Base-by-base conservation (phyloP, 495 filamentous ascomycete genomes). In the Penicillium salamii region DNA sequence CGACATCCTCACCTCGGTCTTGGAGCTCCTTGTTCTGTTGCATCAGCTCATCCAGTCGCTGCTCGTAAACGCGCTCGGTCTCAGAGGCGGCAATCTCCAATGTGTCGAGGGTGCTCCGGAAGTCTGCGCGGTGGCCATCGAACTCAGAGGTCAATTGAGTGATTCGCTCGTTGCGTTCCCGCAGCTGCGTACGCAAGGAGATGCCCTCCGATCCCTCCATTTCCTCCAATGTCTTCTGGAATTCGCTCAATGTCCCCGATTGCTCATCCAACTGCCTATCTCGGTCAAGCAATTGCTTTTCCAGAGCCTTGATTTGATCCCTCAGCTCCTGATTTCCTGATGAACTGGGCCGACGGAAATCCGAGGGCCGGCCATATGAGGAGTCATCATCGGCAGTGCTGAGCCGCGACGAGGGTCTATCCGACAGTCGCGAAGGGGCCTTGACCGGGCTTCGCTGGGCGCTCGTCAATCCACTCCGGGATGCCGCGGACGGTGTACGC, bases 151-250 rank as follows among this genome's bases (percentile, higher is more conserved):
- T 97, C 56, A 99, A 77, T 74, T 90, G 83, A 11, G 82, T 80
- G 55, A 99, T 97, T 71, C 90, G 95, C 36, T 99, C 93, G 57
- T 97, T 96, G 75, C 96, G 96, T 65, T 99, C 95, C 14, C 91
- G 81, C 29, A 99, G 69, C 50, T 96, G 66, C 11, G 83, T 78
- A 24, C 93, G 88, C 45, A 99, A 74, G 54, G 91, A 88, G 3
- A 81, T 58, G 4, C 82, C 78, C 62, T 96, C 91, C 41, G 83
- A 83, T 31, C 90, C 87, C 38, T 95, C 90, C n/a, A 88, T 66
- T 51, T 85, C 85, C 50, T 73, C 62, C 57, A 77, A 41, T 9
- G 62, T 70, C 18, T 54, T 52, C 52, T 75, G 63, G 41, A 74
- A 65, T 49, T 98, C 93, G 15, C 82, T 76, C 29, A 98, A 68